Evolutionary conservation across 805 yeast genomes (phyloP), one percentile per base, ranked within the genome.

Genomic region (Monosporozyma unispora): DNA sequence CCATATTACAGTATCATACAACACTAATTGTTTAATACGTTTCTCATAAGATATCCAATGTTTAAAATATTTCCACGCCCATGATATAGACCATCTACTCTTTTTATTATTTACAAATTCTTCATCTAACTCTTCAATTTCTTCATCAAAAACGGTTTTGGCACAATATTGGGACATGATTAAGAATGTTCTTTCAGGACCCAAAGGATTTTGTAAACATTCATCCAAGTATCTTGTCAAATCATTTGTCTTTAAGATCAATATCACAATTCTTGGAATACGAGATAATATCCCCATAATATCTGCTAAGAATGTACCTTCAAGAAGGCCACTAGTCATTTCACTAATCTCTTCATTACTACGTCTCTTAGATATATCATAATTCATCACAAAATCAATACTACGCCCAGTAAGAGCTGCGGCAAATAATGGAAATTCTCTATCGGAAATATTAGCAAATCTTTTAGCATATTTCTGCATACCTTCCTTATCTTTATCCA

Each of bases 351-450:
- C 99, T 1, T 71, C 74, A 0, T 75, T 71, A 19, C 78, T 68
- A 47, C 96, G 74, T 0, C 67, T 61, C 28, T 75, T 67, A 12
- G 75, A 69, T 16, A 84, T 74, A 53, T 86, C 84, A 47, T 83
- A 81, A 53, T 76, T 75, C 48, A 85, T 62, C 0, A 95, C 91
- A 49, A 81, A 79, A 19, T 84, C 80, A 22, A 85, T 86, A 57
- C 90, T 95, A 50, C 99, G 73, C 1, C 99, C 99, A 0, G 99
- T 93, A 41, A 93, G 82, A 1, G 98, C 97, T 1, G 96, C 89
- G 1, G 95, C 86, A 62, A 93, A 84, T 11, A 93, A 71, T 21
- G 85, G 84, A 68, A 90, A 88, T 59, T 87, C 86, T 7, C 81
- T 82, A 27, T 84, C 91, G 35, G 70, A 69, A 31, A 93, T 81